Conservation (phyloP, 345 rosid species). For the Geranium brycei region DNA sequence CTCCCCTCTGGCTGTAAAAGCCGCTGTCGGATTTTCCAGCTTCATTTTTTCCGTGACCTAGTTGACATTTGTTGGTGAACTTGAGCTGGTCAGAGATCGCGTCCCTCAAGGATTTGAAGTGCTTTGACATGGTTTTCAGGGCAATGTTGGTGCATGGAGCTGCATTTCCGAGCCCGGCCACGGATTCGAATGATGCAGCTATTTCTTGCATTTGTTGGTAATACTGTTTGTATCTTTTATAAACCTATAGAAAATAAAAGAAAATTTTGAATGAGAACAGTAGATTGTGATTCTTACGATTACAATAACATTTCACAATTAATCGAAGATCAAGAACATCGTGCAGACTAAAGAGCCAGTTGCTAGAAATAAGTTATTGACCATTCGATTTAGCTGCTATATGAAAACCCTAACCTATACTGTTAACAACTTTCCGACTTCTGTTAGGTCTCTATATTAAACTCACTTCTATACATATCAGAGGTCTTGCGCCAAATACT, state of each 20-base stretch:
- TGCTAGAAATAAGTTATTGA: no score
- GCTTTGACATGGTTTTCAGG: constrained; percentile 64
- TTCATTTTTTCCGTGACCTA: constrained; percentile 34
- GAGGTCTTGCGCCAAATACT: no score
- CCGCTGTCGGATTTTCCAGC: constrained; percentile 32
- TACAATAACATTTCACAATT: no score
- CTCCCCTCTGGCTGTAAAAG: constrained; percentile 29
- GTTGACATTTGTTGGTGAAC: constrained; percentile 27
- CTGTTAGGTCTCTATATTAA: no score
- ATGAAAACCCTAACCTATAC: no score
- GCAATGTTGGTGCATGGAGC: constrained; percentile 65
- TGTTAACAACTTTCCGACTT: no score
- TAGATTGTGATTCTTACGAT: not conserved
- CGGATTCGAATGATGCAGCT: constrained; percentile 62
- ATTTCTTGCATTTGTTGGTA: constrained; percentile 72
- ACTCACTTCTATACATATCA: no score
- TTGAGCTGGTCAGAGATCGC: constrained; percentile 73
- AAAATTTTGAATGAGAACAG: no score
- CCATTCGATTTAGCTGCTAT: no score
- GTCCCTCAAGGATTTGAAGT: constrained; percentile 59
- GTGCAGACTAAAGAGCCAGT: no score
- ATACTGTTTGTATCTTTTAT: constrained; percentile 72
- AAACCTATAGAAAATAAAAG: constrained; percentile 30
- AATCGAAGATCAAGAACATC: no score
- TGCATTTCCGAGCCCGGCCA: constrained; percentile 74